A percentile compares a stretch with the other conserved stretches of the same genome.
Conservation (phyloP, 2,329 filamentous ascomycete species). For the Ophioceras dolichostomum region DNA sequence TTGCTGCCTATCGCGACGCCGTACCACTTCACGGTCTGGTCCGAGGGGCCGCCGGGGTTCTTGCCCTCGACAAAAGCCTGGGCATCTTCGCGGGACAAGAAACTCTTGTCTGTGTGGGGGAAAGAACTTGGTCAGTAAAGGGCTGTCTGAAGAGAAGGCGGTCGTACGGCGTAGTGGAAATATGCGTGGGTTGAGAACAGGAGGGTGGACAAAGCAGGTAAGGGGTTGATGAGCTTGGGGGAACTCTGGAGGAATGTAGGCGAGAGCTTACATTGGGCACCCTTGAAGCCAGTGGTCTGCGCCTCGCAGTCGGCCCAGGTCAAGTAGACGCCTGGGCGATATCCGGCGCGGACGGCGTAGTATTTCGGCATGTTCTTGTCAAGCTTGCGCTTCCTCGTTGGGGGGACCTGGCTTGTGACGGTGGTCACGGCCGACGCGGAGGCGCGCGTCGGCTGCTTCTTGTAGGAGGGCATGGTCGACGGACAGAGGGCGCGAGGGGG, state of each 20-base stretch:
- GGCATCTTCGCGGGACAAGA: conserved; percentile 62
- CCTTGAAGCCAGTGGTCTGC: conserved; percentile 48
- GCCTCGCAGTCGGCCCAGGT: conserved; percentile 48
- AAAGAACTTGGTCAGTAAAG: neutral
- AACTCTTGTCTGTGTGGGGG: conserved; percentile 58
- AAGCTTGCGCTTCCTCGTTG: conserved; percentile 33
- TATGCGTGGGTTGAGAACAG: too few species aligned
- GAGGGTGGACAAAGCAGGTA: too few species aligned
- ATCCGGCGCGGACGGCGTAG: conserved; percentile 49
- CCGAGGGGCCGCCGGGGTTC: conserved; percentile 25
- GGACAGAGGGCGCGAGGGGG: too few species aligned
- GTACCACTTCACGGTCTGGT: conserved; percentile 38
- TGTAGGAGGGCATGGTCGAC: too few species aligned
- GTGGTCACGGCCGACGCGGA: too few species aligned
- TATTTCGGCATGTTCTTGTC: conserved; percentile 38
- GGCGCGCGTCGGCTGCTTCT: too few species aligned
- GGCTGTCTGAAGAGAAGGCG: neutral
- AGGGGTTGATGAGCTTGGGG: too few species aligned
- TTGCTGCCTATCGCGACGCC: conserved; percentile 46
- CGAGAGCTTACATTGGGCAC: conserved; percentile 51
- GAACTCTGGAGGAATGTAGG: neutral
- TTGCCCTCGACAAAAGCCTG: conserved; percentile 60
- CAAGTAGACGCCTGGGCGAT: conserved; percentile 47
- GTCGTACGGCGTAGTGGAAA: too few species aligned
- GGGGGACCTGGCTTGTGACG: too few species aligned